Evolutionary conservation across 1,284 basidiomycete genomes (phyloP).

Genomic region (Austropuccinia psidii): DNA sequence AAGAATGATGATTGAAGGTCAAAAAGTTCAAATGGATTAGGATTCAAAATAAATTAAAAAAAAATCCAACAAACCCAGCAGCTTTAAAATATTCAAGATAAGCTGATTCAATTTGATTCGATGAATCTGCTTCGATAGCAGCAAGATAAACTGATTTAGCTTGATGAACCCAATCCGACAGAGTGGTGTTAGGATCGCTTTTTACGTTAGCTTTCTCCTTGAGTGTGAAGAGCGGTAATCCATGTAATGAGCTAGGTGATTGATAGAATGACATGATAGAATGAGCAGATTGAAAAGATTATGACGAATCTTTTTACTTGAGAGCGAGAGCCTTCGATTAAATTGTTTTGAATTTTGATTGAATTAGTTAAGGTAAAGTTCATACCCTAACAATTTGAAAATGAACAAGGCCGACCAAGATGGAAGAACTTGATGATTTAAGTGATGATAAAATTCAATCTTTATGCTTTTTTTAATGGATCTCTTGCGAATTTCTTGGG

Average conservation of each 20-base stretch:
- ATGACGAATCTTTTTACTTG: too few relatives aligned
- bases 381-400: too few relatives aligned
- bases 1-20: slow-evolving; percentile 60
- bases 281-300: not conserved
- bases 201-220: slow-evolving; percentile 18
- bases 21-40: not conserved
- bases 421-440: too few relatives aligned
- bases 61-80: slow-evolving; percentile 32
- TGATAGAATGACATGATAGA: slow-evolving; percentile 17
- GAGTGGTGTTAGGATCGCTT: not conserved
- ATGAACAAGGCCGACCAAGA: too few relatives aligned
- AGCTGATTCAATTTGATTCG: not conserved
- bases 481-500: too few relatives aligned
- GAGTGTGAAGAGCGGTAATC: slow-evolving; percentile 17
- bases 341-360: too few relatives aligned
- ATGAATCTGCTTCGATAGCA: slow-evolving; percentile 20
- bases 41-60: not conserved
- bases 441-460: too few relatives aligned
- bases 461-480: too few relatives aligned
- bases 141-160: not conserved
- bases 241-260: not conserved
- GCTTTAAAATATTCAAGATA: slow-evolving; percentile 34
- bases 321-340: too few relatives aligned
- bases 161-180: slow-evolving; percentile 10
- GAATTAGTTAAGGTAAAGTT: too few relatives aligned